phyloP scores from a whole-genome alignment of 75 land plant genomes.

The Selaginella tamariscina region DNA sequence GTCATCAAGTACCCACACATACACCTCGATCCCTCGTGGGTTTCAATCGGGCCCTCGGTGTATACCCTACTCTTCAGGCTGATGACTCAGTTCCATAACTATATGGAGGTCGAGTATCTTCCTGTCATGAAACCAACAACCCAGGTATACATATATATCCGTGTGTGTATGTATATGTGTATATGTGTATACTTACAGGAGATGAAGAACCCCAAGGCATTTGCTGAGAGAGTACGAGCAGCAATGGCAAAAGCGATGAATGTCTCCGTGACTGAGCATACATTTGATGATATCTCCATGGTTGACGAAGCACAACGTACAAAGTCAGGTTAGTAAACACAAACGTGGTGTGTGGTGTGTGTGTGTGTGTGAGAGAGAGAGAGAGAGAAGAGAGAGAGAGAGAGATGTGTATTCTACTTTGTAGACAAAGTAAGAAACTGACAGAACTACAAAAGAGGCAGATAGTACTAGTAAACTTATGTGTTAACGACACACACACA shows the following conservation, averaged over 20 bases:
- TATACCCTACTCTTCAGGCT: neutral
- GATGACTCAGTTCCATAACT: conserved; percentile 8
- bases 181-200: no score
- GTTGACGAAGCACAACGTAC: neutral
- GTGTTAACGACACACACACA: no score
- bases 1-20: neutral
- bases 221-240: conserved; percentile 5
- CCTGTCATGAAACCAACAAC: neutral
- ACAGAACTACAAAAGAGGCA: no score
- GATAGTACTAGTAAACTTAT: no score
- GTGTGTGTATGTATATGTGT: no score
- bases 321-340: neutral
- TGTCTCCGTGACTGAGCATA: conserved; percentile 2
- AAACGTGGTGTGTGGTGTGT: neutral
- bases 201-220: neutral
- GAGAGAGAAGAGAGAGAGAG: no score
- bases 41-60: neutral
- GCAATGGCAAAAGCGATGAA: neutral
- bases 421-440: no score
- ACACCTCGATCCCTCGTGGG: conserved; percentile 9
- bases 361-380: no score
- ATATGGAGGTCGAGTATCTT: conserved; percentile 12
- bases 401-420: no score
- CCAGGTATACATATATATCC: no score
- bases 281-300: neutral